Percentiles rank a stretch among this genome's conserved stretches.
phyloP scores from a whole-genome alignment of 1,139 yeast species.

The Hansenula lynferdii region DNA sequence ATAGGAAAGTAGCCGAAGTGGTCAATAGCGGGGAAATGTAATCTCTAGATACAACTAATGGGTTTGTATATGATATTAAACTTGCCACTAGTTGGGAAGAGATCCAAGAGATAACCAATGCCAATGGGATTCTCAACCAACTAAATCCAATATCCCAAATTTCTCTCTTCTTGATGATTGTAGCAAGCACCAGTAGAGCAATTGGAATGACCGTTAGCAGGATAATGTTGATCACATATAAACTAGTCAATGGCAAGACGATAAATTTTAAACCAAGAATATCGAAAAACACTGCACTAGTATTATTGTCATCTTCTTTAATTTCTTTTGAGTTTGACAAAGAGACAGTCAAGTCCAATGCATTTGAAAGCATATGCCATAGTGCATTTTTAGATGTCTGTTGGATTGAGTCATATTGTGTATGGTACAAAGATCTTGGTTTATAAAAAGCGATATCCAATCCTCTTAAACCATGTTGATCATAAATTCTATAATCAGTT shows the following conservation, averaged over 20 bases:
- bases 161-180: constrained; percentile 40
- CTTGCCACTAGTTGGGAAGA: constrained; percentile 34
- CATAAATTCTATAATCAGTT: constrained; percentile 79
- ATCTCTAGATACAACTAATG: constrained; percentile 57
- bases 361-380: constrained; percentile 77
- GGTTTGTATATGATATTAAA: constrained; percentile 39
- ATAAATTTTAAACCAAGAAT: constrained; percentile 52
- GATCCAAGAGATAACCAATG: constrained; percentile 40
- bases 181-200: constrained; percentile 40
- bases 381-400: constrained; percentile 59
- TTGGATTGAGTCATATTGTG: constrained; percentile 64
- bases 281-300: constrained; percentile 59
- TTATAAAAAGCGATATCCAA: constrained; percentile 71
- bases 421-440: constrained; percentile 83
- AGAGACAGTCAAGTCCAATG: constrained; percentile 52
- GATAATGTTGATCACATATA: constrained; percentile 44
- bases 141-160: constrained; percentile 44
- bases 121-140: constrained; percentile 54
- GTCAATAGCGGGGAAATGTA: constrained; percentile 45
- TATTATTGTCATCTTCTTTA: constrained; percentile 32
- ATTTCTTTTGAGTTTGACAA: constrained; percentile 37
- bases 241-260: constrained; percentile 43
- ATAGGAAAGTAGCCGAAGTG: constrained; percentile 38
- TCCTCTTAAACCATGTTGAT: constrained; percentile 68
- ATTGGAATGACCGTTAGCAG: constrained; percentile 54